Percentiles rank a stretch among this genome's conserved stretches.
Conservation (phyloP, 2,329 filamentous ascomycete genomes). For the Fusarium buharicum region DNA sequence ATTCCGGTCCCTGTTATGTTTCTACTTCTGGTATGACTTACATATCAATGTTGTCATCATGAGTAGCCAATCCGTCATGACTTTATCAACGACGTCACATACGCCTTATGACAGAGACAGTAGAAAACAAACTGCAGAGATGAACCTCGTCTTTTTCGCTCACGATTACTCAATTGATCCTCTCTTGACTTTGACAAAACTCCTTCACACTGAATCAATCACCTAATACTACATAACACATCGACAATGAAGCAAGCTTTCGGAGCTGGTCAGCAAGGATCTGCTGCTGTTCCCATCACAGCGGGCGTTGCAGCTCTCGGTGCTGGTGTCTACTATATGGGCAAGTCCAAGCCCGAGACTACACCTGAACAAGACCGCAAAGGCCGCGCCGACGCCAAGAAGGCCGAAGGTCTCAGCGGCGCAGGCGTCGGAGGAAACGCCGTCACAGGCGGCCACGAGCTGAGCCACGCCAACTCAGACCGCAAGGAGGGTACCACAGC, state of each 20-base stretch:
- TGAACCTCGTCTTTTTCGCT: neutral
- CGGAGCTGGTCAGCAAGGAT: slow-evolving; percentile 34
- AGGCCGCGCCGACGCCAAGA: slow-evolving; percentile 45
- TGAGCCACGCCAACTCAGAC: slow-evolving; percentile 36
- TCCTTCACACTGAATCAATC: neutral
- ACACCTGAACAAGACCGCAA: slow-evolving; percentile 30
- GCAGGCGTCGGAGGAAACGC: slow-evolving; percentile 49
- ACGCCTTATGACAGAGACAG: neutral
- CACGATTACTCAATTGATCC: slow-evolving; percentile 13
- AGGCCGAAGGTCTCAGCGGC: slow-evolving; percentile 46
- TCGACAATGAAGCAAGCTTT: slow-evolving; percentile 32
- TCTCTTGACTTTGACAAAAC: neutral
- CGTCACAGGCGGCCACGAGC: slow-evolving; percentile 48
- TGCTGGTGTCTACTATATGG: slow-evolving; percentile 40
- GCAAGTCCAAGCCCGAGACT: slow-evolving; percentile 20
- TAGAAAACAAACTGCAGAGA: slow-evolving; percentile 15
- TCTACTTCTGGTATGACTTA: slow-evolving; percentile 24
- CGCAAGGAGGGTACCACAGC: slow-evolving; percentile 40
- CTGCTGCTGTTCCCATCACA: slow-evolving; percentile 27
- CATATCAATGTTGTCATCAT: slow-evolving; percentile 41
- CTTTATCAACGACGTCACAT: slow-evolving; percentile 38
- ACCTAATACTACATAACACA: slow-evolving; percentile 6
- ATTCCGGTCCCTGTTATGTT: slow-evolving; percentile 16
- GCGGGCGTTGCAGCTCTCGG: slow-evolving; percentile 41
- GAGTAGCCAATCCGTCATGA: slow-evolving; percentile 35